Evolutionary conservation across 73 alveolate genomes (phyloP).

Genomic region (Tetrahymena malaccensis): DNA sequence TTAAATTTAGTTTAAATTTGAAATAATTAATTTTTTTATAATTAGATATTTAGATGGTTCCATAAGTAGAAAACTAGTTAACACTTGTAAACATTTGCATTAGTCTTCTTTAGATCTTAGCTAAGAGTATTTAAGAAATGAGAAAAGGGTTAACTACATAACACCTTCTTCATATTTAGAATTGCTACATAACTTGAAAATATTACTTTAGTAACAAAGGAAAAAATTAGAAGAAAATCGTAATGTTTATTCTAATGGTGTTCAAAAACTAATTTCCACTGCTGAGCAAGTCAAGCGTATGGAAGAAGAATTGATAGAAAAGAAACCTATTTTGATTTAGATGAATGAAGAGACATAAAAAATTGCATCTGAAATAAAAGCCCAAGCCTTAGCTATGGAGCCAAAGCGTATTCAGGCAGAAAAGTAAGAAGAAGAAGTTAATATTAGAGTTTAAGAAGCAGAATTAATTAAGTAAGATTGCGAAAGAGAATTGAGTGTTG

Average conservation of each 20-base stretch:
- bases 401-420: slow-evolving; percentile 43
- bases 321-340: slow-evolving; percentile 73
- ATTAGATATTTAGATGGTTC: not conserved
- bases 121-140: slow-evolving; percentile 57
- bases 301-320: slow-evolving; percentile 50
- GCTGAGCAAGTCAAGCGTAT: slow-evolving; percentile 62
- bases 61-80: slow-evolving; percentile 3
- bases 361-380: slow-evolving; percentile 14
- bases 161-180: slow-evolving; percentile 87
- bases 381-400: slow-evolving; percentile 23
- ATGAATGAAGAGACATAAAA: slow-evolving; percentile 79
- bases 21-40: not conserved
- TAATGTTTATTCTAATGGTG: slow-evolving; percentile 74
- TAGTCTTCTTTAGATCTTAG: slow-evolving; percentile 65
- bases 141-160: slow-evolving; percentile 77
- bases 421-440: slow-evolving; percentile 49
- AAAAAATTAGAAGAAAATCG: slow-evolving; percentile 70
- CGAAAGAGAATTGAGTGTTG: slow-evolving; percentile 76
- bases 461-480: slow-evolving; percentile 53
- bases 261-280: slow-evolving; percentile 52
- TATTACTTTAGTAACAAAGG: slow-evolving; percentile 61
- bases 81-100: slow-evolving; percentile 53
- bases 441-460: slow-evolving; percentile 46
- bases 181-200: slow-evolving; percentile 64
- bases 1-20: not conserved